phyloP scores from a whole-genome alignment of 352 stramenopile species.

The Phytophthora sojae region DNA sequence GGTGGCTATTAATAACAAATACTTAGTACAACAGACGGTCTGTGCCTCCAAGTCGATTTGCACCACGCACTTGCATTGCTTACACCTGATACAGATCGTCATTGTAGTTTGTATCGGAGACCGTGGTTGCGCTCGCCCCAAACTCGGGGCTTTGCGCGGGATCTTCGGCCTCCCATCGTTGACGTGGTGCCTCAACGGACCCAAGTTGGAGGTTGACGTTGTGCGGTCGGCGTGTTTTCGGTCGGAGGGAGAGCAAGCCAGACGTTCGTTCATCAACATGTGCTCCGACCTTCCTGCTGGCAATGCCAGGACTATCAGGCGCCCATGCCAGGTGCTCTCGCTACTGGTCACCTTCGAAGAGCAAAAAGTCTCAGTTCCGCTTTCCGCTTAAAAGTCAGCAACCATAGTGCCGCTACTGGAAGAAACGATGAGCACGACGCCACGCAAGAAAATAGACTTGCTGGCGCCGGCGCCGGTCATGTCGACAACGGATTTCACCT shows the following conservation, averaged over 20 bases:
- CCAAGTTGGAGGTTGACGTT: slow-evolving; percentile 16
- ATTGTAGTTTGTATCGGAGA: neutral
- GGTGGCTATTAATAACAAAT: slow-evolving; percentile 3
- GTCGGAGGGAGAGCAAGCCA: slow-evolving; percentile 9
- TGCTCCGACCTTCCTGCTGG: slow-evolving; percentile 11
- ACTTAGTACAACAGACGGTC: slow-evolving; percentile 9
- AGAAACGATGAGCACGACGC: slow-evolving; percentile 35
- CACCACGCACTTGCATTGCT: slow-evolving; percentile 9
- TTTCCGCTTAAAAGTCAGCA: slow-evolving; percentile 27
- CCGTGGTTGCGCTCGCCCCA: slow-evolving; percentile 1
- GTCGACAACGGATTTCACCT: slow-evolving; percentile 19
- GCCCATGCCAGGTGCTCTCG: slow-evolving; percentile 12
- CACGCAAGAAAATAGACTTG: slow-evolving; percentile 39
- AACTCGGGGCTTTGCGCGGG: slow-evolving; percentile 15
- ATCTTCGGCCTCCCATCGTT: slow-evolving; percentile 26
- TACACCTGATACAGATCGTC: slow-evolving; percentile 4
- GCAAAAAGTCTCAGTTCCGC: slow-evolving; percentile 17
- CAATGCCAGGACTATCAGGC: neutral
- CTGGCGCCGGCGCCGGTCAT: slow-evolving; percentile 20
- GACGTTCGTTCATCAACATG: slow-evolving; percentile 9
- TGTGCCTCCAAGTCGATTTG: slow-evolving; percentile 9
- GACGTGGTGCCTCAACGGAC: slow-evolving; percentile 28
- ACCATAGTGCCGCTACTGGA: slow-evolving; percentile 41
- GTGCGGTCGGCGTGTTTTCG: slow-evolving; percentile 17
- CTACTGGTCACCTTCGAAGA: slow-evolving; percentile 4